Evolutionary conservation across 805 yeast species (phyloP).

Genomic region (Cyberlindnera suaveolens): DNA sequence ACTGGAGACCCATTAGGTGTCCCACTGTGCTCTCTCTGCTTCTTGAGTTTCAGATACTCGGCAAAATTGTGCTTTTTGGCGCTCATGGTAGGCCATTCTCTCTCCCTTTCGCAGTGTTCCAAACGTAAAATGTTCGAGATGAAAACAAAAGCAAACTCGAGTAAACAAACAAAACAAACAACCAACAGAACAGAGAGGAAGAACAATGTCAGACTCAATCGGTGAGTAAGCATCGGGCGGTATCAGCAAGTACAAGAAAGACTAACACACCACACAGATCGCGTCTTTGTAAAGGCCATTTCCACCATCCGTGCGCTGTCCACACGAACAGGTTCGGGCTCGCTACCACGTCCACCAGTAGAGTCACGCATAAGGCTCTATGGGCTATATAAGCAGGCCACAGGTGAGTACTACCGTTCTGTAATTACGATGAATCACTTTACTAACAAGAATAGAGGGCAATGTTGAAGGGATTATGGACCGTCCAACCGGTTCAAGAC

Average conservation of each 20-base stretch:
- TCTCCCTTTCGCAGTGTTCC: too few relatives aligned
- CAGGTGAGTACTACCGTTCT: constrained; percentile 22
- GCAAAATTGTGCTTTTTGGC: constrained; percentile 1
- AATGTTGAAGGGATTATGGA: constrained; percentile 64
- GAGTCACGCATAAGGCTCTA: constrained; percentile 62
- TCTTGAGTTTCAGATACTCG: constrained; percentile 4
- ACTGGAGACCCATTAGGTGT: neutral
- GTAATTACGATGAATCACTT: neutral
- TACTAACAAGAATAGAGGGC: constrained; percentile 39
- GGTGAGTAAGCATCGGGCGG: constrained; percentile 24
- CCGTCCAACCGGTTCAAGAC: constrained; percentile 52
- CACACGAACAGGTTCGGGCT: constrained; percentile 51
- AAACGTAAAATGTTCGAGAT: neutral
- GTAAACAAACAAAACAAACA: too few relatives aligned
- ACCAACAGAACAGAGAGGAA: too few relatives aligned
- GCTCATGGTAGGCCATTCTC: too few relatives aligned
- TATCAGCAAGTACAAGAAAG: neutral
- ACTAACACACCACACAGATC: constrained; percentile 34
- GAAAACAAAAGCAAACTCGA: too few relatives aligned
- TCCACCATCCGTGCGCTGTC: constrained; percentile 71
- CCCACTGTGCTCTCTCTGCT: neutral
- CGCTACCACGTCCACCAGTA: constrained; percentile 73
- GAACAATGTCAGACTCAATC: constrained; percentile 43
- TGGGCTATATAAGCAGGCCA: constrained; percentile 84
- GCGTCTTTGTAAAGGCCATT: constrained; percentile 78